These are phyloP conservation scores for Suillus fuscotomentosus DNA, from an alignment of 768 basidiomycete species.

Conservation along the genomic window DNA sequence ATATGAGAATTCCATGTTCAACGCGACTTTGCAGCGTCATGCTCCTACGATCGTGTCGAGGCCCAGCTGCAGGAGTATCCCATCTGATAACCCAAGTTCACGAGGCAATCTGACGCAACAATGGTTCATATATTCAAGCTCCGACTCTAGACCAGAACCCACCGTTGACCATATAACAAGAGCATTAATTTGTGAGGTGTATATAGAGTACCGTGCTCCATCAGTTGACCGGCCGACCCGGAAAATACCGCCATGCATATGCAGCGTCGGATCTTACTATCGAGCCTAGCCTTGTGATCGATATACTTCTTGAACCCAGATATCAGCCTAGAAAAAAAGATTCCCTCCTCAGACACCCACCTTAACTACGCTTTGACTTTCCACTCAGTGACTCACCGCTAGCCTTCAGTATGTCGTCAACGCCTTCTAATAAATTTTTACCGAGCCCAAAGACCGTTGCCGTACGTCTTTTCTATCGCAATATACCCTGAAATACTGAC, in stretches of 20 bases:
- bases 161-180: not conserved
- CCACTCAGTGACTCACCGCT: not conserved
- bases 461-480: constrained; percentile 48
- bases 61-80: too few relatives aligned
- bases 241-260: not conserved
- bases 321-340: not conserved
- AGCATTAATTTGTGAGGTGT: not conserved
- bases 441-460: constrained; percentile 72
- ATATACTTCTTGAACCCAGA: not conserved
- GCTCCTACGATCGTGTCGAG: too few relatives aligned
- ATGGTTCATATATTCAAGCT: not conserved
- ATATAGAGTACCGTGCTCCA: too few relatives aligned
- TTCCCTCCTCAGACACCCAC: not conserved
- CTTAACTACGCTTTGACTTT: not conserved
- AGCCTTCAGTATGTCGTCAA: not conserved
- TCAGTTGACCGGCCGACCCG: not conserved
- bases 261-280: not conserved
- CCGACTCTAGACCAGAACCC: not conserved
- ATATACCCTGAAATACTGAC: constrained; percentile 5
- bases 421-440: constrained; percentile 26
- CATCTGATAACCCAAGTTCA: too few relatives aligned
- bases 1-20: not conserved
- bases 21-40: not conserved
- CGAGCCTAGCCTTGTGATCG: not conserved
- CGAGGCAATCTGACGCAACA: too few relatives aligned